phyloP scores from a whole-genome alignment of 2,329 filamentous ascomycete genomes.

The Aspergillus sp. region DNA sequence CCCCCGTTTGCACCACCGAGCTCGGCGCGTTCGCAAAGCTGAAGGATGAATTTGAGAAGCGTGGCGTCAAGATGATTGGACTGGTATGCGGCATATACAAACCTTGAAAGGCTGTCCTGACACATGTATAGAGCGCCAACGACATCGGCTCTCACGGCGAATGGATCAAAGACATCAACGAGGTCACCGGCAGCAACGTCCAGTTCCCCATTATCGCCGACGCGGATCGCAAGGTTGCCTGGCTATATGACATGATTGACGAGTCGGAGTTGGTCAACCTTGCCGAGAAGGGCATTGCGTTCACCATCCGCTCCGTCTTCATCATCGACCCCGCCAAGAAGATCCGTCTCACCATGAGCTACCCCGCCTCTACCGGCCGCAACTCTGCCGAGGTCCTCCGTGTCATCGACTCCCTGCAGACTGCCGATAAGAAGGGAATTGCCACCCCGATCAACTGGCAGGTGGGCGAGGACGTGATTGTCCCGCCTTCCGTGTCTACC shows the following conservation, averaged over 20 bases:
- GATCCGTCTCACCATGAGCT: conserved; percentile 89
- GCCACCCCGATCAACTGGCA: conserved; percentile 92
- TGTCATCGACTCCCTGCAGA: conserved; percentile 78
- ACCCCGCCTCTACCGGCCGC: conserved; percentile 87
- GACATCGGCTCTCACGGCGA: conserved; percentile 77
- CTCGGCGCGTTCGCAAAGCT: conserved; percentile 91
- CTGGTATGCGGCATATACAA: conserved; percentile 53
- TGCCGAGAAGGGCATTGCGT: conserved; percentile 72
- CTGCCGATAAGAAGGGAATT: conserved; percentile 84
- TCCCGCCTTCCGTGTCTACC: conserved; percentile 80
- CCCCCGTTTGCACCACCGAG: conserved; percentile 94
- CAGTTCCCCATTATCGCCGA: conserved; percentile 82
- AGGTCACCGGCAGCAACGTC: conserved; percentile 72
- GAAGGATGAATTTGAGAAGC: conserved; percentile 83
- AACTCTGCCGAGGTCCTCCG: conserved; percentile 80
- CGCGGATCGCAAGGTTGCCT: conserved; percentile 76
- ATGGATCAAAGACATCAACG: conserved; percentile 88
- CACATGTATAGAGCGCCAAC: conserved; percentile 67
- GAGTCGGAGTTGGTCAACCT: conserved; percentile 82
- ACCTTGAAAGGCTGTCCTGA: not conserved
- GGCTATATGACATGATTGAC: conserved; percentile 81
- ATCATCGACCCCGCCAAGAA: conserved; percentile 93
- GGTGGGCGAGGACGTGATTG: conserved; percentile 87
- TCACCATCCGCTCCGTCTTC: conserved; percentile 94
- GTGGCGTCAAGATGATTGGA: conserved; percentile 88